Percentiles rank a stretch among this genome's conserved stretches.
Evolutionary conservation across 2,329 filamentous ascomycete genomes (phyloP).

Genomic region (Aspergillus arachidicola): DNA sequence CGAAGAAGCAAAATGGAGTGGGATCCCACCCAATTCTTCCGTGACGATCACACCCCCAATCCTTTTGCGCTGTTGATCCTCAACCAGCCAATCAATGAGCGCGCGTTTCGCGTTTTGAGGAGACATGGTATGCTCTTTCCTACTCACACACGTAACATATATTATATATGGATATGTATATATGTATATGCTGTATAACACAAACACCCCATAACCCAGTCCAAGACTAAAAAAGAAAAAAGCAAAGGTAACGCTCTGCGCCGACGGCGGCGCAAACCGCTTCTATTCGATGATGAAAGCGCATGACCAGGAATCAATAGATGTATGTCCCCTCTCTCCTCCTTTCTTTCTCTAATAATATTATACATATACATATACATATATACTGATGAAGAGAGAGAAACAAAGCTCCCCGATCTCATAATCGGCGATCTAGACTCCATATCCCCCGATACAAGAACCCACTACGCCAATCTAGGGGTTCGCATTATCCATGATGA

Average conservation of each 20-base stretch:
- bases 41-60: slow-evolving; percentile 25
- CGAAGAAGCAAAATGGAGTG: slow-evolving; percentile 34
- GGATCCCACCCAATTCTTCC: slow-evolving; percentile 46
- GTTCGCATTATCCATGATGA: slow-evolving; percentile 68
- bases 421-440: slow-evolving; percentile 95
- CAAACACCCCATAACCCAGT: no score
- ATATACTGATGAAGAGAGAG: background rate
- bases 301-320: slow-evolving; percentile 29
- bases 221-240: background rate
- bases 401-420: slow-evolving; percentile 59
- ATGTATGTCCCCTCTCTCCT: slow-evolving; percentile 32
- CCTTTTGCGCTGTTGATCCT: slow-evolving; percentile 59
- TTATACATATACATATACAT: no score
- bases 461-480: slow-evolving; percentile 66
- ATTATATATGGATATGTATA: no score
- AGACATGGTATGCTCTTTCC: slow-evolving; percentile 34
- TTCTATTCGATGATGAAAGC: slow-evolving; percentile 58
- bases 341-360: no score
- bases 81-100: slow-evolving; percentile 61
- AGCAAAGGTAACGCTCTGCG: slow-evolving; percentile 74
- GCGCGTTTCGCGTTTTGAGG: slow-evolving; percentile 40
- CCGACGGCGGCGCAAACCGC: slow-evolving; percentile 87
- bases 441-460: slow-evolving; percentile 61
- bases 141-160: no score
- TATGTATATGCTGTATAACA: no score